Base-by-base conservation (phyloP, 148 eudicot genomes). In the Chenopodium formosanum region DNA sequence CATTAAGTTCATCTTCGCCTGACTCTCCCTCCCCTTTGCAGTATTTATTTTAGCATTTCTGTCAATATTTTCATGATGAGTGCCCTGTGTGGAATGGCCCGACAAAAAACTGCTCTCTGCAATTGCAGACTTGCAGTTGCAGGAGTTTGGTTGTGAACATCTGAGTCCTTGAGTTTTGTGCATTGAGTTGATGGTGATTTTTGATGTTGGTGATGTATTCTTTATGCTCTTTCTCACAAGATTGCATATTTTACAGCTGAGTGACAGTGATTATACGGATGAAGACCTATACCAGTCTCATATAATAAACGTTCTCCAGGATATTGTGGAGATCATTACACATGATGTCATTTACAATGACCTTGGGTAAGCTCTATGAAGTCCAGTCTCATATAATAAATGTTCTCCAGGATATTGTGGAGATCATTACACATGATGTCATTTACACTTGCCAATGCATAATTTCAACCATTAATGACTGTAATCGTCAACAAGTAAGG, bases 371-470 rank as follows among this genome's bases (percentile, higher is more conserved):
- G 97, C 83, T 70, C 75, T 67, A 46, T 20, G 6, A 62, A 65
- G n/a, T 17, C 8, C 16, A 66, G 70, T 82, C 94, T 52, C 95
- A 88, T 81, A 89, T 94, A 70, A 87, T 96, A 56, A 96, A 94
- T 83, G 91, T 91, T 78, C 90, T 96, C 81, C 99, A 96, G 78
- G 99, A 96, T 88, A 94, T 92, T 68, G 82, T 94, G 88, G 99
- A 96, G 88, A 92, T 91, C 81, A 91, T 96, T 80, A 85, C 87
- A 74, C 86, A 91, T 79, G 99, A 96, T 90, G 82, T 96, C 76
- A 94, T 96, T 34, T 34, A 34, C 13, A 9, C 11, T 48, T 48
- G 52, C 11, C 14, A 48, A 48, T 40, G 44, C 44, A 40, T 6
- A 40, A 40, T 40, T 40, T 40, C 44, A 40, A 40, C 44, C 44